Evolutionary conservation across 1,139 yeast species (phyloP).

Genomic region (Diutina mesorugosa): DNA sequence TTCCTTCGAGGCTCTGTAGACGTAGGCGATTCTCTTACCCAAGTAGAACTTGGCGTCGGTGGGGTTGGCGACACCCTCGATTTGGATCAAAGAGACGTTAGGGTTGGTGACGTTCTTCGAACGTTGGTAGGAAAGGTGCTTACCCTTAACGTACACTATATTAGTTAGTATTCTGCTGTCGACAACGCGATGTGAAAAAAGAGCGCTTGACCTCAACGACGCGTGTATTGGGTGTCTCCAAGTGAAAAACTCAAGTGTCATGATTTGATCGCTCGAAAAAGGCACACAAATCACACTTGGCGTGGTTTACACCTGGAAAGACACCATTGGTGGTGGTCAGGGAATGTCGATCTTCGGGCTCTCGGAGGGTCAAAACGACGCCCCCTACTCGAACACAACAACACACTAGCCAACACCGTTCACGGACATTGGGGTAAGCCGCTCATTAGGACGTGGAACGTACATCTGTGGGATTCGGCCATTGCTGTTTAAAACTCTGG

Average conservation of each 20-base stretch:
- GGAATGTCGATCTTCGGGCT: neutral
- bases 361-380: neutral
- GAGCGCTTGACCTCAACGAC: neutral
- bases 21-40: slow-evolving; percentile 99
- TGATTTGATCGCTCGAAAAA: too few relatives aligned
- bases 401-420: neutral
- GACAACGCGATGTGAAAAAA: neutral
- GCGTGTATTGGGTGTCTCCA: neutral
- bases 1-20: slow-evolving; percentile 97
- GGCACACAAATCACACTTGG: neutral
- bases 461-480: slow-evolving; percentile 98
- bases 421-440: neutral
- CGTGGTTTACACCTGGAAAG: neutral
- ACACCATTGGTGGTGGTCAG: neutral
- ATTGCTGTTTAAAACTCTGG: slow-evolving; percentile 25
- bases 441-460: slow-evolving; percentile 17
- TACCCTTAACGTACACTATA: slow-evolving; percentile 98
- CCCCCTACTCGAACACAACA: neutral
- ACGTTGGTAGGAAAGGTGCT: slow-evolving; percentile 99
- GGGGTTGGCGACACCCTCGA: slow-evolving; percentile 87
- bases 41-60: slow-evolving; percentile 97
- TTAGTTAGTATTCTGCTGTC: slow-evolving; percentile 25
- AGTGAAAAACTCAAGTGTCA: neutral
- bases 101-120: slow-evolving; percentile 98
- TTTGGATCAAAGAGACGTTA: slow-evolving; percentile 89